Percentiles rank a stretch among this genome's conserved stretches.
phyloP scores from a whole-genome alignment of 2,329 filamentous ascomycete genomes.

The Verticillium albo-atrum region DNA sequence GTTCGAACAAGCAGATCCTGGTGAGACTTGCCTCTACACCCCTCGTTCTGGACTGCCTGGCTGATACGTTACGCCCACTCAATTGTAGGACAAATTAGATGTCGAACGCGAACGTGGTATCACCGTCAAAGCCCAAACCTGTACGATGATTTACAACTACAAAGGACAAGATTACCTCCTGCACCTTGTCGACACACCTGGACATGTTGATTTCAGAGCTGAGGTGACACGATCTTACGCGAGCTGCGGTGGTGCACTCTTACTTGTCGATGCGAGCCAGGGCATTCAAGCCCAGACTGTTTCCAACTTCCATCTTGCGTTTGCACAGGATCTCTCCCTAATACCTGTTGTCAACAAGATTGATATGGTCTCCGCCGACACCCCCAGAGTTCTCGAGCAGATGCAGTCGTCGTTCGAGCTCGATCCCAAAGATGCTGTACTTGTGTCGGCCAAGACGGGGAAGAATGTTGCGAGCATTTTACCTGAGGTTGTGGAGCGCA shows the following conservation, averaged over 20 bases:
- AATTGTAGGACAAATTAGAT: constrained; percentile 76
- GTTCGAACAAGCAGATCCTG: constrained; percentile 86
- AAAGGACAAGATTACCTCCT: constrained; percentile 84
- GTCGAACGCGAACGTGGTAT: constrained; percentile 91
- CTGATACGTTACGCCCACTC: neutral
- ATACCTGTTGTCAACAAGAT: constrained; percentile 97
- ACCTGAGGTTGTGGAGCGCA: constrained; percentile 77
- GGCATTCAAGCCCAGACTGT: constrained; percentile 97
- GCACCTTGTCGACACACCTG: constrained; percentile 93
- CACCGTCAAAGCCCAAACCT: constrained; percentile 98
- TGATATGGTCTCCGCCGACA: constrained; percentile 83
- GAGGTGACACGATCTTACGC: constrained; percentile 96
- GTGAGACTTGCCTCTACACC: constrained; percentile 17
- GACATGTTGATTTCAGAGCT: constrained; percentile 95
- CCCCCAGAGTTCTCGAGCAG: constrained; percentile 81
- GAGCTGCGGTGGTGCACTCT: constrained; percentile 85
- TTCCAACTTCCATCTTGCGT: constrained; percentile 96
- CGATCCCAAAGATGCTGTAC: constrained; percentile 63
- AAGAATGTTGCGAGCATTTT: constrained; percentile 80
- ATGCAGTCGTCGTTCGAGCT: constrained; percentile 85
- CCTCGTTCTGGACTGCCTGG: neutral
- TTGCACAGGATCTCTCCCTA: constrained; percentile 80
- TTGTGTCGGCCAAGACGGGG: constrained; percentile 90
- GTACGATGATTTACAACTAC: constrained; percentile 93
- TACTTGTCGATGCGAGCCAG: constrained; percentile 94